Conservation (phyloP, 1,139 yeast species). For the Suhomyces choctaworum region DNA sequence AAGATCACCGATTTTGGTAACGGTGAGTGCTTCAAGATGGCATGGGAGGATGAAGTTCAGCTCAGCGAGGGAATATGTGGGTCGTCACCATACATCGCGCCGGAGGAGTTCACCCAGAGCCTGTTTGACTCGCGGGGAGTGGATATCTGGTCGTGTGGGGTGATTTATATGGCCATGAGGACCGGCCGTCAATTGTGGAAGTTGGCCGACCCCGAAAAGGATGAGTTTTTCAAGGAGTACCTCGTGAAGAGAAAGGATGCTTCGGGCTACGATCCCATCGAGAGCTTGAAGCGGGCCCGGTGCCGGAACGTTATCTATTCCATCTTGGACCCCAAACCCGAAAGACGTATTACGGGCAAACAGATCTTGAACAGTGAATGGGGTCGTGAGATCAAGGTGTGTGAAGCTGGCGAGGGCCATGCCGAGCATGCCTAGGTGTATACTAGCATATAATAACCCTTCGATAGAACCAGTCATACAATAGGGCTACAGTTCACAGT, state of each 20-base stretch:
- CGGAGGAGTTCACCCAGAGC: conserved; percentile 77
- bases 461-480: too few species aligned
- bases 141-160: conserved; percentile 97
- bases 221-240: conserved; percentile 76
- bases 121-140: conserved; percentile 90
- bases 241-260: conserved; percentile 74
- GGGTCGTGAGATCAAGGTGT: conserved; percentile 85
- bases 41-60: conserved; percentile 91
- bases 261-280: conserved; percentile 90
- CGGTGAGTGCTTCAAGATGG: conserved; percentile 94
- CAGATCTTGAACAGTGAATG: conserved; percentile 92
- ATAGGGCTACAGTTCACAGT: too few species aligned
- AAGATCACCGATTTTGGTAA: conserved; percentile 96
- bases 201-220: conserved; percentile 70
- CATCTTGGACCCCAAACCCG: conserved; percentile 86
- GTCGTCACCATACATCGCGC: conserved; percentile 92
- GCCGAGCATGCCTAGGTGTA: conserved; percentile 4
- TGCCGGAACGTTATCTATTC: conserved; percentile 92
- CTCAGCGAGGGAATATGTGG: conserved; percentile 83
- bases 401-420: conserved; percentile 59
- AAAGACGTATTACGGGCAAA: conserved; percentile 80
- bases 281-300: conserved; percentile 73
- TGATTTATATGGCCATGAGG: conserved; percentile 97
- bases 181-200: conserved; percentile 95
- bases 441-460: conserved; percentile 2